These are phyloP conservation scores for Dacryopinax spathularia DNA, from an alignment of 768 basidiomycete species.

Conservation along the genomic window DNA sequence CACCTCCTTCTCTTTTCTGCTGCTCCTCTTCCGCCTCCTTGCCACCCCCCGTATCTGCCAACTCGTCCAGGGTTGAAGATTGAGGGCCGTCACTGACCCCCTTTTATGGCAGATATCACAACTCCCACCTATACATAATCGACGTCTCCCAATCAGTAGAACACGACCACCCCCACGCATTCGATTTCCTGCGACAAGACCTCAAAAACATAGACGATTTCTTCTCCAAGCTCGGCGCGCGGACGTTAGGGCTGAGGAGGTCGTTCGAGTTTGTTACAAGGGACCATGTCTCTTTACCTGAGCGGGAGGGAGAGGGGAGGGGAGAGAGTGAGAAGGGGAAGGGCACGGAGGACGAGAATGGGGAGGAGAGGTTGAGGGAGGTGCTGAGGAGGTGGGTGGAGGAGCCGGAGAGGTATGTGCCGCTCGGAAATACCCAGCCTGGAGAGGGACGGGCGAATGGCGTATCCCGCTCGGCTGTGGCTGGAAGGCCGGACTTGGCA, in stretches of 20 bases:
- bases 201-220: slow-evolving; percentile 88
- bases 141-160: slow-evolving; percentile 98
- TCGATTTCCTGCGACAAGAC: slow-evolving; percentile 88
- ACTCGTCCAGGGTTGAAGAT: too few relatives aligned
- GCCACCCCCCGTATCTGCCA: too few relatives aligned
- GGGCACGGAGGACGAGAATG: slow-evolving; percentile 13
- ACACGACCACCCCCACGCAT: slow-evolving; percentile 91
- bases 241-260: slow-evolving; percentile 59
- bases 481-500: background rate
- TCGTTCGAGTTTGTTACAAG: slow-evolving; percentile 82
- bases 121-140: slow-evolving; percentile 72
- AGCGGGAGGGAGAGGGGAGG: slow-evolving; percentile 10
- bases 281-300: slow-evolving; percentile 23
- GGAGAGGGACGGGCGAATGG: background rate
- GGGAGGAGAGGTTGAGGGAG: slow-evolving; percentile 13
- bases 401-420: slow-evolving; percentile 7
- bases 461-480: background rate
- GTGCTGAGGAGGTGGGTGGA: slow-evolving; percentile 37
- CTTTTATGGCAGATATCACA: slow-evolving; percentile 23
- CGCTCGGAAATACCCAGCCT: background rate
- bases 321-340: slow-evolving; percentile 18
- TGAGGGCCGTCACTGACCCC: too few relatives aligned
- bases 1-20: background rate
- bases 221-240: slow-evolving; percentile 62
- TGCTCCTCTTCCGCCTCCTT: background rate